Evolutionary conservation across 345 rosid genomes (phyloP), one percentile per base, ranked within the genome.

Genomic region (Salix udensis): DNA sequence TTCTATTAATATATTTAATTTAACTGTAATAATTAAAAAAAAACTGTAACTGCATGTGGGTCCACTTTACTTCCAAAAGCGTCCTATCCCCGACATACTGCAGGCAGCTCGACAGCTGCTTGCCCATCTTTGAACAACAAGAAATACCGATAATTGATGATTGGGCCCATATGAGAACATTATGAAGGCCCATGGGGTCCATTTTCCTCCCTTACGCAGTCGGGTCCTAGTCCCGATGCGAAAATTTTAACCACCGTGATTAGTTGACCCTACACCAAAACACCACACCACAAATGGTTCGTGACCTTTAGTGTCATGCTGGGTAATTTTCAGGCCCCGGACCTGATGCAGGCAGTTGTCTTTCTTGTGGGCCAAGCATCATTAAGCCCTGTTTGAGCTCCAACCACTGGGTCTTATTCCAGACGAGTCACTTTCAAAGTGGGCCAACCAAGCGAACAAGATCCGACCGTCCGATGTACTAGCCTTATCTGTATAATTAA

Each of bases 281-380:
- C 14, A 40, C 10, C 44, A 40, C 30, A 8, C 14, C 1, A 21
- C 31, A 19, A 36, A 19, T 16, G 67, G 69, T 67, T 68, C 28
- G 72, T 40, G 73, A 71, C 67, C 42, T 5, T 39, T 16, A 55
- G 71, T 15, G 37, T 46, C 58, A 4, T 50, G 84, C 74, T 62
- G 78, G 76, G 83, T 81, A 76, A 44, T 31, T 79, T 79, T 79
- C 85, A 46, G 85, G 72, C 21, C 67, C 78, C 36, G 53, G 80
- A 78, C 65, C 78, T 80, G 52, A 78, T 69, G 70, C 18, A 72
- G 69, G 70, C 14, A 72, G 69, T 68, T 61, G 76, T 65, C 72
- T 53, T 65, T 62, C 28, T 28, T 6, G 61, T 60, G 81, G 81
- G 24, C 64, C 83, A 68, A 16, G 7, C 55, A 6, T 46, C 67